A percentile compares a stretch with the other conserved stretches of the same genome.
These are phyloP conservation scores for Nicotiana benthamiana DNA, from an alignment of 257 asterid species.

Conservation along the genomic window DNA sequence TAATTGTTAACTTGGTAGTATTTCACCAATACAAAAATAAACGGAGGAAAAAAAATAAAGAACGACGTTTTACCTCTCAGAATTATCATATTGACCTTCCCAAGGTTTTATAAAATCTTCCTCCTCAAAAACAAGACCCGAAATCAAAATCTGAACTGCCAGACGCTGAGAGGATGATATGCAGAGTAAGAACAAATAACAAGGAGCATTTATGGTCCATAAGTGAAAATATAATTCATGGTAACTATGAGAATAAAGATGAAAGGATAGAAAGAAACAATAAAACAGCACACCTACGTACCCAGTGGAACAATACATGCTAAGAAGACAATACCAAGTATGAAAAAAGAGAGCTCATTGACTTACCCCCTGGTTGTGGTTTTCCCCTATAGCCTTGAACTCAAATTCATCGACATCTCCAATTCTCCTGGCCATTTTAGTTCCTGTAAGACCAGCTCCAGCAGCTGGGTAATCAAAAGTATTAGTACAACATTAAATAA, in stretches of 20 bases:
- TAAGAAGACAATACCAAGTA: conserved; percentile 2
- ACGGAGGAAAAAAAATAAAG: background rate
- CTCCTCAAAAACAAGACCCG: conserved; percentile 85
- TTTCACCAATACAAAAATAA: background rate
- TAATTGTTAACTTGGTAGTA: background rate
- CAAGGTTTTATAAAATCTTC: conserved; percentile 81
- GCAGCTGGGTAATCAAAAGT: conserved; percentile 52
- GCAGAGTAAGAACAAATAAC: background rate
- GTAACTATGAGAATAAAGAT: background rate
- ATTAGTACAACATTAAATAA: conserved; percentile 1
- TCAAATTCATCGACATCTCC: conserved; percentile 95
- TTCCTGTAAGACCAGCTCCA: conserved; percentile 98
- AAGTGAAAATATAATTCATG: background rate
- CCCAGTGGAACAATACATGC: conserved; percentile 13
- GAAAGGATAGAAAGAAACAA: background rate
- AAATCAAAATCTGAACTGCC: conserved; percentile 80
- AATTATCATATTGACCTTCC: conserved; percentile 64
- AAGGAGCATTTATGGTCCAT: background rate
- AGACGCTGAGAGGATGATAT: conserved; percentile 47
- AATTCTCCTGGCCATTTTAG: conserved; percentile 85
- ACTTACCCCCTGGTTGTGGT: conserved; percentile 94
- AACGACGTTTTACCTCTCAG: conserved; percentile 54
- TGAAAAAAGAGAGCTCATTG: background rate
- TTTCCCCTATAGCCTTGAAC: conserved; percentile 78
- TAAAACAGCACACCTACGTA: background rate